Conservation (phyloP, 768 basidiomycete species). For the Termitomyces sp. region DNA sequence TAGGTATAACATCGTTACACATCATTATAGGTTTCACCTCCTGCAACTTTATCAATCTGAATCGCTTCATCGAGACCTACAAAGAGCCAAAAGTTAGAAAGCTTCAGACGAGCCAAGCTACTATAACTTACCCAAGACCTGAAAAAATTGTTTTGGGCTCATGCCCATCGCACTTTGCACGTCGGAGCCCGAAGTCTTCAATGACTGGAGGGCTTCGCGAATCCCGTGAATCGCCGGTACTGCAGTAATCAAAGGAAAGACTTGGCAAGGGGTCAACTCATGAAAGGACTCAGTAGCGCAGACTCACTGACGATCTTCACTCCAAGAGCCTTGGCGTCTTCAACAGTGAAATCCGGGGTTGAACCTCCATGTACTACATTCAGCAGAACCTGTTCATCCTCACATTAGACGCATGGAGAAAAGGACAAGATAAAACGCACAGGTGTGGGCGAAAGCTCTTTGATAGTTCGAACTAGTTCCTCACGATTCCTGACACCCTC, state of each 20-base stretch:
- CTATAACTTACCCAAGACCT: constrained; percentile 36
- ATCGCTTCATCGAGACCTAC: constrained; percentile 20
- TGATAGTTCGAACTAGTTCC: constrained; percentile 33
- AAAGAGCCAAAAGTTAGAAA: neutral
- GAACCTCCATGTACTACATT: constrained; percentile 48
- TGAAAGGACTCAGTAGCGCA: neutral
- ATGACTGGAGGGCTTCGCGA: constrained; percentile 38
- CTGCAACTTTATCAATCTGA: constrained; percentile 12
- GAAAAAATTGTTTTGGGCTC: constrained; percentile 47
- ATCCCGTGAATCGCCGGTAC: constrained; percentile 45
- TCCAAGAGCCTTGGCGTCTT: constrained; percentile 39
- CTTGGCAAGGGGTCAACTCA: constrained; percentile 15
- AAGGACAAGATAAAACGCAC: constrained; percentile 8
- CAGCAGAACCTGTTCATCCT: constrained; percentile 29
- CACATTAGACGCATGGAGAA: neutral
- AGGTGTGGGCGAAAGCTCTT: constrained; percentile 35
- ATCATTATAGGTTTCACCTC: constrained; percentile 8
- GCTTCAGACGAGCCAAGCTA: too few relatives aligned
- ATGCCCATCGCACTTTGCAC: constrained; percentile 32
- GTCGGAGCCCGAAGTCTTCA: constrained; percentile 47
- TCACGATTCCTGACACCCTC: constrained; percentile 46
- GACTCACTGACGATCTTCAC: constrained; percentile 35
- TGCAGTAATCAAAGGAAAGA: constrained; percentile 44
- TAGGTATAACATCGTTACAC: neutral
- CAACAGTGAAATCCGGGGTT: constrained; percentile 43